These are phyloP conservation scores for Trichoderma afroharzianum DNA, from an alignment of 2,329 filamentous ascomycete genomes.

Conservation along the genomic window DNA sequence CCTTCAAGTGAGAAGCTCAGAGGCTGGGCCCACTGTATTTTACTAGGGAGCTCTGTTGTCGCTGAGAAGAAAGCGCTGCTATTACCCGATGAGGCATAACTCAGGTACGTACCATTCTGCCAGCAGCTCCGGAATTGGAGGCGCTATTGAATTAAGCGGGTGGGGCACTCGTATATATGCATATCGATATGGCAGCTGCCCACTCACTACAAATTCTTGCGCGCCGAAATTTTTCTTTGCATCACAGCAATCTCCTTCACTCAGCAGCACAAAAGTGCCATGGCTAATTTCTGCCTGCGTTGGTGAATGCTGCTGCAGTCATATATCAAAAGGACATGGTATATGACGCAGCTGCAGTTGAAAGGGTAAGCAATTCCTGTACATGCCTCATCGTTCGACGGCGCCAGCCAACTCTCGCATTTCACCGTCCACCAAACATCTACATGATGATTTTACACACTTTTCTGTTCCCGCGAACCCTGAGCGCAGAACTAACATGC, in stretches of 20 bases:
- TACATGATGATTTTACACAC: slow-evolving; percentile 53
- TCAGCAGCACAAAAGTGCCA: neutral
- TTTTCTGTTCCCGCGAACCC: slow-evolving; percentile 60
- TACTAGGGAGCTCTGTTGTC: neutral
- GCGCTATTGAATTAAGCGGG: neutral
- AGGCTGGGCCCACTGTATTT: neutral
- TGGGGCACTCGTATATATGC: neutral
- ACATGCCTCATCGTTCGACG: slow-evolving; percentile 5
- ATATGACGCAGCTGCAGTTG: neutral
- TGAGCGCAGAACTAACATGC: slow-evolving; percentile 67
- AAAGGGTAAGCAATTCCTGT: neutral
- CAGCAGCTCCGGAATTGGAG: neutral
- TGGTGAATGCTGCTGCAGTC: neutral
- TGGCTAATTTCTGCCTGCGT: neutral
- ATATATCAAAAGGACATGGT: neutral
- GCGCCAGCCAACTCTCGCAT: neutral
- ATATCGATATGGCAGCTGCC: slow-evolving; percentile 13
- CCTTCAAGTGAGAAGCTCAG: neutral
- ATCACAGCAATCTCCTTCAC: neutral
- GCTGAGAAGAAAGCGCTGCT: neutral
- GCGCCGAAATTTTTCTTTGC: slow-evolving; percentile 8
- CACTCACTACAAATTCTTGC: slow-evolving; percentile 11
- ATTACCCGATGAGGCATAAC: neutral
- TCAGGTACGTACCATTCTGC: neutral
- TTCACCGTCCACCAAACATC: neutral